phyloP scores from a whole-genome alignment of 169 alveolate species.

The Plasmodium vinckei region DNA sequence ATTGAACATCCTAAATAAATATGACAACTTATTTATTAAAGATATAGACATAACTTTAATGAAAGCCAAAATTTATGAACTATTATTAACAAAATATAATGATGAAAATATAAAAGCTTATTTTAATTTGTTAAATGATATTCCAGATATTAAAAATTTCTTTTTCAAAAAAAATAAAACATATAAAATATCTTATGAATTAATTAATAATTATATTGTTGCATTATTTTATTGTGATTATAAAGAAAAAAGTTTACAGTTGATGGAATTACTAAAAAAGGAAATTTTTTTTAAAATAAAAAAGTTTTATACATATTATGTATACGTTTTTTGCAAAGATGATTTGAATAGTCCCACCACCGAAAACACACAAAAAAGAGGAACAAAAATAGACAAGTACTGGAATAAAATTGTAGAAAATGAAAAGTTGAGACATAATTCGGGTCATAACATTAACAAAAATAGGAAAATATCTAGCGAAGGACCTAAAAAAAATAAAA shows the following conservation, averaged over 20 bases:
- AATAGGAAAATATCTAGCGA: neutral
- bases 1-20: neutral
- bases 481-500: neutral
- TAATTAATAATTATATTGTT: conserved; percentile 62
- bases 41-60: conserved; percentile 45
- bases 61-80: conserved; percentile 60
- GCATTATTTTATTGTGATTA: conserved; percentile 31
- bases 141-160: conserved; percentile 15
- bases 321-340: neutral
- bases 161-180: conserved; percentile 24
- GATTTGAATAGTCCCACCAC: neutral
- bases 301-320: conserved; percentile 17
- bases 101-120: conserved; percentile 20
- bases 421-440: neutral
- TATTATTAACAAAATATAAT: conserved; percentile 62
- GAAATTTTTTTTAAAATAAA: conserved; percentile 61
- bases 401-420: neutral
- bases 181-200: conserved; percentile 34
- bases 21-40: conserved; percentile 8
- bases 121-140: conserved; percentile 6
- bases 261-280: conserved; percentile 28
- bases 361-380: too few species aligned
- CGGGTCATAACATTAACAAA: neutral
- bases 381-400: neutral
- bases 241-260: conserved; percentile 24